A percentile compares a stretch with the other conserved stretches of the same genome.
These are phyloP conservation scores for Umbelopsis sp. DNA, from an alignment of 192 early-diverging fungal genomes.

Conservation along the genomic window DNA sequence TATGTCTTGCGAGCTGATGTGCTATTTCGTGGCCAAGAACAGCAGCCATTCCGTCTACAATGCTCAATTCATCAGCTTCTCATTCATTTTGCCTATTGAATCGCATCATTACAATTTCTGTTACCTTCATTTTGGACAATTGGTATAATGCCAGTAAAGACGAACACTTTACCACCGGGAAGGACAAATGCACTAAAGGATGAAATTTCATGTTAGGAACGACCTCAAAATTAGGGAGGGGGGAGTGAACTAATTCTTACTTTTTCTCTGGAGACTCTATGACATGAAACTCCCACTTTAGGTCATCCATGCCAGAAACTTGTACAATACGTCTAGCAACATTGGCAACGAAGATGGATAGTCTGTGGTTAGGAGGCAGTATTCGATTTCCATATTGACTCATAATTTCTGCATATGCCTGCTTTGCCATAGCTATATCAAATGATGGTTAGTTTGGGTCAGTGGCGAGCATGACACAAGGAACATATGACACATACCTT, in stretches of 20 bases:
- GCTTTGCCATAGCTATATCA: conserved; percentile 53
- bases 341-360: conserved; percentile 61
- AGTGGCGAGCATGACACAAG: background rate
- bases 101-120: too few species aligned
- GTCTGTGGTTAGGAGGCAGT: conserved; percentile 66
- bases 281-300: conserved; percentile 93
- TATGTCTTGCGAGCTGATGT: conserved; percentile 90
- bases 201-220: background rate
- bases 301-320: conserved; percentile 67
- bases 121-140: conserved; percentile 69
- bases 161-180: conserved; percentile 96
- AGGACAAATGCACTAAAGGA: conserved; percentile 80
- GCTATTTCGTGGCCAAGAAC: conserved; percentile 95
- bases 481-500: conserved; percentile 23
- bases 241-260: conserved; percentile 15
- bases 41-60: conserved; percentile 79
- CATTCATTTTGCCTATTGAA: too few species aligned
- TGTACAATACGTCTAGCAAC: conserved; percentile 74
- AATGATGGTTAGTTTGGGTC: background rate
- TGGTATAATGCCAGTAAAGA: conserved; percentile 92
- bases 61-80: too few species aligned
- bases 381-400: conserved; percentile 62
- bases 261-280: conserved; percentile 81
- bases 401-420: conserved; percentile 76
- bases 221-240: background rate